Evolutionary conservation across 306 rosid species (phyloP), one percentile per base, ranked within the genome.

Genomic region (Cicer judaicum): DNA sequence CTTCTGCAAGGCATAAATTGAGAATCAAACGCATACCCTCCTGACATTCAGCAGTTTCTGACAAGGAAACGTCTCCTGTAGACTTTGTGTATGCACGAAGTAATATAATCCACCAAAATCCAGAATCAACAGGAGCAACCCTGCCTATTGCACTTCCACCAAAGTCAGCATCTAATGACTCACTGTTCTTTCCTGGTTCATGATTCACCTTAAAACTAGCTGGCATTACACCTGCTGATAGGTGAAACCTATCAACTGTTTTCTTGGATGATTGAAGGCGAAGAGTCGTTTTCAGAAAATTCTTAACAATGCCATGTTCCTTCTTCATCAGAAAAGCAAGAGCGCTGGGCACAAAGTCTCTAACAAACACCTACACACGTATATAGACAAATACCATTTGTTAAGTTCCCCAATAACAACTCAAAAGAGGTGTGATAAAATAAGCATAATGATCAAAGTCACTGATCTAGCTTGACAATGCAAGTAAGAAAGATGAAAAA

Each of bases 151-250:
- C 97, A 80, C 93, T 89, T 78, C 90, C 97, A 43, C 98, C 98
- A 67, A 93, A 93, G 81, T 93, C 94, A 43, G 98, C 93, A 50
- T 82, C 84, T 54, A 89, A 79, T 57, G 94, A 91, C 60, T 93
- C 96, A 39, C 29, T 55, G 66, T 88, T 88, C 80, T 79, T 83
- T 69, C 88, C 83, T 12, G 97, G 92, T 75, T 89, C 97, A 68
- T 84, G 91, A 56, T 78, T 84, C 50, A 93, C 98, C 70, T 93
- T 93, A 85, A 93, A 93, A 85, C 97, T 93, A 57, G 98, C 98
- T n/a, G 97, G 98, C 98, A 91, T 93, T 7, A 93, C 98, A 50
- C 98, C 96, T 89, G 87, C 96, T 73, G 92, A 97, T 41, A 91
- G 90, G 1, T 84, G 92, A 79, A 93, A 93, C 75, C 93, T 80